phyloP scores from a whole-genome alignment of 345 rosid species.

The Eutrema yunnanense region DNA sequence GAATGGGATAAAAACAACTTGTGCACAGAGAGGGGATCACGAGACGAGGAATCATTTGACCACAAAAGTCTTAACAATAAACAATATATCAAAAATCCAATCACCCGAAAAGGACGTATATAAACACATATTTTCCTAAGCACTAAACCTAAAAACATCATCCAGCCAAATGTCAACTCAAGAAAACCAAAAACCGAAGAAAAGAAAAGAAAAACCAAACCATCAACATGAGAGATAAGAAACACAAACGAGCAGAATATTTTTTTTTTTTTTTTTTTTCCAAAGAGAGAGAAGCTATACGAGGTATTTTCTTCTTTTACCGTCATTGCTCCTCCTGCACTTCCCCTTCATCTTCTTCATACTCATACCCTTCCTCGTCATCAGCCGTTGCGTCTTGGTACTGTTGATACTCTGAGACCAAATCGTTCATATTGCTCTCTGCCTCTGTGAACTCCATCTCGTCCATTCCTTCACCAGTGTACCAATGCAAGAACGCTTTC shows the following conservation, averaged over 20 bases:
- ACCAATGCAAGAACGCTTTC: conserved; percentile 77
- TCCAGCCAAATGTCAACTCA: conserved; percentile 13
- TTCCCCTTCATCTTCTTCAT: conserved; percentile 54
- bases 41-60: background rate
- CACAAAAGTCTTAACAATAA: background rate
- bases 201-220: background rate
- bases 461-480: conserved; percentile 82
- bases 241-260: conserved; percentile 3
- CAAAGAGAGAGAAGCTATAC: background rate
- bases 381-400: conserved; percentile 78
- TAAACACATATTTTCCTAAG: conserved; percentile 16
- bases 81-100: conserved; percentile 4
- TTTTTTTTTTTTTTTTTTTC: background rate
- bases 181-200: background rate
- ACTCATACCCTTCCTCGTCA: conserved; percentile 55
- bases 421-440: conserved; percentile 76
- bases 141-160: background rate
- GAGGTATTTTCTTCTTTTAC: background rate
- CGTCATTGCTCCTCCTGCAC: conserved; percentile 42
- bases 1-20: no score
- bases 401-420: conserved; percentile 72
- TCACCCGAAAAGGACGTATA: conserved; percentile 9
- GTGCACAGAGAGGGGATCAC: background rate
- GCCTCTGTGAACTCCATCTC: conserved; percentile 89
- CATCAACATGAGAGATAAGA: background rate